Evolutionary conservation across 2,329 filamentous ascomycete genomes (phyloP).

Genomic region (Ophiostoma novo-ulmi): DNA sequence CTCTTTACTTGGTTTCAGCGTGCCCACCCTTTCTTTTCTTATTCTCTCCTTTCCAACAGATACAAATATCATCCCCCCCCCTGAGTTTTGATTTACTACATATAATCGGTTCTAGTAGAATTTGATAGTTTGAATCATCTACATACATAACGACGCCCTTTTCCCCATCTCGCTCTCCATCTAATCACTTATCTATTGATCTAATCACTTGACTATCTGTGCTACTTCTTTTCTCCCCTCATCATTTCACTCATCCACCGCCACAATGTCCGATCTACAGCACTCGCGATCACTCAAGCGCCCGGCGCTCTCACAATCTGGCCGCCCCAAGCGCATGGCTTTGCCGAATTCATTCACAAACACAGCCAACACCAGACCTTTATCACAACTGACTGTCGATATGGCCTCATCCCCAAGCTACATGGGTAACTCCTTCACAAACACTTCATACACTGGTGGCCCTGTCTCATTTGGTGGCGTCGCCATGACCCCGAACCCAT

Average conservation of each 20-base stretch:
- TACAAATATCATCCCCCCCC: not conserved
- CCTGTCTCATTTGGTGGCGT: not conserved
- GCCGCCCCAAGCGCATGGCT: not conserved
- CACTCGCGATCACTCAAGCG: slow-evolving; percentile 6
- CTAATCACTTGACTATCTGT: not conserved
- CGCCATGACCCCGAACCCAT: not conserved
- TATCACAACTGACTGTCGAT: not conserved
- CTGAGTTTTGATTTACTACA: not conserved
- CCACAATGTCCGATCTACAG: not conserved
- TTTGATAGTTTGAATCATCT: not conserved
- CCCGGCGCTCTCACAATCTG: not conserved
- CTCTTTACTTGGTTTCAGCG: not conserved
- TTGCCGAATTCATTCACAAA: not conserved
- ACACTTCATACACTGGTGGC: not conserved
- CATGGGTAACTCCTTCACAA: not conserved
- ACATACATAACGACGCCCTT: not conserved
- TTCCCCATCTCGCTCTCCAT: not conserved
- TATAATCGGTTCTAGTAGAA: not conserved
- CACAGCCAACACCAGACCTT: not conserved
- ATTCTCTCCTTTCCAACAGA: not conserved
- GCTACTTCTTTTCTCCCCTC: not conserved
- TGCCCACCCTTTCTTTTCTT: not conserved
- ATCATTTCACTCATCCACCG: not conserved
- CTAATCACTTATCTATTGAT: not conserved
- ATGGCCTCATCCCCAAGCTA: not conserved